These are phyloP conservation scores for Auricularia auricula-judae DNA, from an alignment of 768 basidiomycete genomes.

Conservation along the genomic window DNA sequence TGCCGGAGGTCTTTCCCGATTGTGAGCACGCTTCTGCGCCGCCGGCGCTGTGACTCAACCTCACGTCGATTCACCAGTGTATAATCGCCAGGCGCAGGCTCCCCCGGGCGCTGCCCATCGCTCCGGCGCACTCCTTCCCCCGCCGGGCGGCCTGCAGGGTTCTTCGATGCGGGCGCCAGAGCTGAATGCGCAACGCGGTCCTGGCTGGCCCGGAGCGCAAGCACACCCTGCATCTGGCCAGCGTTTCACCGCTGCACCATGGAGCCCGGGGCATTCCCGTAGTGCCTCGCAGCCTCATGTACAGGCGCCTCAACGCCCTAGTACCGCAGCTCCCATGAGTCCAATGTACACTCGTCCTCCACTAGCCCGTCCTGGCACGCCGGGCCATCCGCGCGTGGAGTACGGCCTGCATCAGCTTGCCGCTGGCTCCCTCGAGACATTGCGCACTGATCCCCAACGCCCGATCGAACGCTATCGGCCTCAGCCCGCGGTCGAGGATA, in stretches of 20 bases:
- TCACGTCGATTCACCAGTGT: too few relatives aligned
- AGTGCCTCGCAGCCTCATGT: too few relatives aligned
- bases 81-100: too few relatives aligned
- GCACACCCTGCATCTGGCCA: too few relatives aligned
- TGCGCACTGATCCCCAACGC: not conserved
- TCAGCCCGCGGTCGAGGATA: not conserved
- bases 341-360: not conserved
- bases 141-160: too few relatives aligned
- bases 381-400: not conserved
- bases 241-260: too few relatives aligned
- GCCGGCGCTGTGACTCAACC: not conserved
- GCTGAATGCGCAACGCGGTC: too few relatives aligned
- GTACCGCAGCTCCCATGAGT: not conserved
- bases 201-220: too few relatives aligned
- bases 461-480: not conserved
- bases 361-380: not conserved
- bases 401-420: not conserved
- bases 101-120: too few relatives aligned
- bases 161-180: too few relatives aligned
- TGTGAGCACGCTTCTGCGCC: not conserved
- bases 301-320: not conserved
- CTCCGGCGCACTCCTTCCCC: too few relatives aligned
- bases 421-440: not conserved
- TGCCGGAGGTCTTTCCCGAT: not conserved
- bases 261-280: too few relatives aligned